Percentiles rank a stretch among this genome's conserved stretches.
Conservation (phyloP, 2,329 filamentous ascomycete genomes). For the Diaporthe caulivora region DNA sequence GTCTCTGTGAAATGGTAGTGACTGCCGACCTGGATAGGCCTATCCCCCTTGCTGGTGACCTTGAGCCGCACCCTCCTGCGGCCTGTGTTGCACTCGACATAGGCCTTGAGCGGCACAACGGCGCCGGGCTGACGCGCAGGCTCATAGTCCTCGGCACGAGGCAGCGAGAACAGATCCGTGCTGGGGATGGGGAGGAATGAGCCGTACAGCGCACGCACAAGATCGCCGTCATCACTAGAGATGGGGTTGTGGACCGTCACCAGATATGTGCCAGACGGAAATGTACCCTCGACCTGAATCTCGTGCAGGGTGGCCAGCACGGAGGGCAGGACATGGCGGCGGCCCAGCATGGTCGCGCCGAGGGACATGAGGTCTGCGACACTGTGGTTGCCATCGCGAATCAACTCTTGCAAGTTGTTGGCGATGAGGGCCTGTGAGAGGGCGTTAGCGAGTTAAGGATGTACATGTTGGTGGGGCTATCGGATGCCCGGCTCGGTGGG, state of each 20-base stretch:
- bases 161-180: conserved; percentile 74
- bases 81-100: conserved; percentile 79
- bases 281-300: conserved; percentile 95
- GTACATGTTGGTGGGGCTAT: background rate
- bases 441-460: conserved; percentile 3
- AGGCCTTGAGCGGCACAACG: conserved; percentile 77
- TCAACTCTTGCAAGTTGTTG: conserved; percentile 92
- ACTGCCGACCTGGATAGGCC: conserved; percentile 92
- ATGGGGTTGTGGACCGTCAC: conserved; percentile 95
- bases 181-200: conserved; percentile 86
- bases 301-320: conserved; percentile 84
- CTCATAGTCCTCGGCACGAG: conserved; percentile 74
- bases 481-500: background rate
- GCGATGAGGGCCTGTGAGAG: conserved; percentile 77
- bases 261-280: conserved; percentile 89
- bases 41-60: conserved; percentile 88
- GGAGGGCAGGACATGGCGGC: conserved; percentile 88
- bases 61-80: conserved; percentile 79
- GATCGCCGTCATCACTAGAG: conserved; percentile 85
- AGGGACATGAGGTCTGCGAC: conserved; percentile 95
- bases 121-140: conserved; percentile 81
- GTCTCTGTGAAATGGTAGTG: conserved; percentile 97
- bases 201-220: conserved; percentile 89
- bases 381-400: conserved; percentile 93
- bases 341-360: conserved; percentile 91